Evolutionary conservation across 495 filamentous ascomycete species (phyloP), one percentile per base, ranked within the genome.

Genomic region (Evernia prunastri): DNA sequence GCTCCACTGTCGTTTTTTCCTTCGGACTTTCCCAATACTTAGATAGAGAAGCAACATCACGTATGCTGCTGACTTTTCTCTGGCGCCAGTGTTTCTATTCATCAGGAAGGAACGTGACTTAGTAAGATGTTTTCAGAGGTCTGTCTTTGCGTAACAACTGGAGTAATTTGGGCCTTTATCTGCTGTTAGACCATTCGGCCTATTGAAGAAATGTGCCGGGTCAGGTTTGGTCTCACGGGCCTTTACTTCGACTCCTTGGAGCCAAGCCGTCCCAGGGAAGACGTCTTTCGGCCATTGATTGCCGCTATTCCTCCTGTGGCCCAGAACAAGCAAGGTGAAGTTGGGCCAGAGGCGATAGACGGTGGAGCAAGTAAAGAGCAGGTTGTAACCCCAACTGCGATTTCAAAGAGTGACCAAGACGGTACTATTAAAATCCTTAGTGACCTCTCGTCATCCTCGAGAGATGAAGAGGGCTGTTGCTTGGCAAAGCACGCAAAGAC

Each of bases 201-300:
- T 56, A n/a, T 45, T 49, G 29, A 7, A 4, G 43, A 33, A 4
- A 66, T 66, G 64, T 66, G 64, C 39, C 59, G 59, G 56, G 43
- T 66, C 31, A 37, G 31, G 27, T 63, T 66, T 17, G 59, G 59
- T 51, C 42, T 61, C 27, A 49, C 59, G 20, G 64, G 59, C n/a
- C 23, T 66, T 31, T 60, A 66, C 43, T 66, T 66, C n/a, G 64
- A 66, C 29, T 40, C 61, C 25, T 47, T 56, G 20, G 47, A 58
- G 27, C 42, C 59, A 31, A 61, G 27, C 42, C 51, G 59, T 29
- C 64, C 64, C 15, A 42, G 42, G 27, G 42, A 60, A 37, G 47
- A 58, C 7, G 27, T 40, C 25, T 56, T 56, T 42, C 47, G 35
- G 17, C 58, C 63, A 29, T 54, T 45, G 58, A 49, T 56, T 53